These are phyloP conservation scores for Olyra latifolia DNA, from an alignment of 176 grass and related monocot genomes.

Conservation along the genomic window DNA sequence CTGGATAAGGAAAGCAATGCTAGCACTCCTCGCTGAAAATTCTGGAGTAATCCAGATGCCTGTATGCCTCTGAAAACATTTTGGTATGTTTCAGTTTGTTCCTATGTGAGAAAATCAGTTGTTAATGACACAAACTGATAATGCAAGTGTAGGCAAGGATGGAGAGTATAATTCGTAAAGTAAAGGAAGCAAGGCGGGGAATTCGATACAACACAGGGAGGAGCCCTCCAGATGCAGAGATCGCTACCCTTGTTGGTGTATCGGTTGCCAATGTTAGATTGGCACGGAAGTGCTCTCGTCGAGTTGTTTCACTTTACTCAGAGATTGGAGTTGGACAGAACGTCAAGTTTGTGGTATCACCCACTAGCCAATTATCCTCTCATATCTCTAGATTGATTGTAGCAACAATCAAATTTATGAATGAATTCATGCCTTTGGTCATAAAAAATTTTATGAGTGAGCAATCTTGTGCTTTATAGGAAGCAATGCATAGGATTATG, in stretches of 20 bases:
- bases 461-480: neutral
- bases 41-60: conserved; percentile 66
- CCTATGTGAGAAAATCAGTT: neutral
- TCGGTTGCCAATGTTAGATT: conserved; percentile 68
- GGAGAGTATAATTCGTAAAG: conserved; percentile 66
- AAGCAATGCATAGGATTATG: neutral
- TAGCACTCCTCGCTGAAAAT: conserved; percentile 55
- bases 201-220: conserved; percentile 48
- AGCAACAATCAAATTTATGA: neutral
- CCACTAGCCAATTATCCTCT: neutral
- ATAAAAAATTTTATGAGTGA: neutral
- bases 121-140: neutral
- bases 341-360: conserved; percentile 55
- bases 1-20: conserved; percentile 89
- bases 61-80: conserved; percentile 49
- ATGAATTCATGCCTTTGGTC: neutral
- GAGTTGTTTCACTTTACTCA: conserved; percentile 57
- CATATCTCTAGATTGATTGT: neutral
- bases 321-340: conserved; percentile 40
- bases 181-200: conserved; percentile 61
- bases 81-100: neutral
- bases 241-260: conserved; percentile 52
- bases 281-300: conserved; percentile 62
- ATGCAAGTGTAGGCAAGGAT: conserved; percentile 63
- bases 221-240: conserved; percentile 61